phyloP scores from a whole-genome alignment of 495 filamentous ascomycete species.

The Wilcoxina mikolae region DNA sequence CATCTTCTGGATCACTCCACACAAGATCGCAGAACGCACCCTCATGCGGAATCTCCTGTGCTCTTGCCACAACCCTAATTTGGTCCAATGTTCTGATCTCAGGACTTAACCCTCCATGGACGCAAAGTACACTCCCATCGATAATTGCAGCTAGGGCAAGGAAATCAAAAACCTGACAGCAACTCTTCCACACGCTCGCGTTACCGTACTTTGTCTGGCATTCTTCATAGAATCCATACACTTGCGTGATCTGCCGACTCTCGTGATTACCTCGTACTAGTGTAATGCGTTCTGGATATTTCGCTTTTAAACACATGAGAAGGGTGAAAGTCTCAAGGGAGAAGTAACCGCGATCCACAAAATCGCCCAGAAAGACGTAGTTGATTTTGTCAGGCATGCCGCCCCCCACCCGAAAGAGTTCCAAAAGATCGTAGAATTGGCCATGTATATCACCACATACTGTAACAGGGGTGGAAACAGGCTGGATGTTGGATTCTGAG shows the following conservation, averaged over 20 bases:
- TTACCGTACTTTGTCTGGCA: conserved; percentile 97
- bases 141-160: conserved; percentile 91
- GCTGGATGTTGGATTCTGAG: conserved; percentile 91
- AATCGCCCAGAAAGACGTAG: conserved; percentile 92
- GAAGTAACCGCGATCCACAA: conserved; percentile 95
- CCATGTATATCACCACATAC: conserved; percentile 97
- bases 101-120: conserved; percentile 90
- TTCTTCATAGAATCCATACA: conserved; percentile 98
- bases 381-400: conserved; percentile 81
- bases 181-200: conserved; percentile 96
- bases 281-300: conserved; percentile 91
- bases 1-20: conserved; percentile 96
- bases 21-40: conserved; percentile 96
- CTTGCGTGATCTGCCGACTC: conserved; percentile 93
- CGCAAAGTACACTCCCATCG: conserved; percentile 90
- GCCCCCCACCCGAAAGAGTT: conserved; percentile 89
- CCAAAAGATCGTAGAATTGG: conserved; percentile 95
- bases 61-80: conserved; percentile 87
- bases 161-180: conserved; percentile 98
- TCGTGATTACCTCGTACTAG: conserved; percentile 96
- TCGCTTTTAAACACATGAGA: conserved; percentile 89
- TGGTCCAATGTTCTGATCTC: conserved; percentile 95
- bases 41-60: conserved; percentile 96
- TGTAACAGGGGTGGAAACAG: conserved; percentile 89
- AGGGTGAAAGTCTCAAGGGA: conserved; percentile 93